These are phyloP conservation scores for Rhizophagus sp. DNA, from an alignment of 192 early-diverging fungal genomes.

Conservation along the genomic window DNA sequence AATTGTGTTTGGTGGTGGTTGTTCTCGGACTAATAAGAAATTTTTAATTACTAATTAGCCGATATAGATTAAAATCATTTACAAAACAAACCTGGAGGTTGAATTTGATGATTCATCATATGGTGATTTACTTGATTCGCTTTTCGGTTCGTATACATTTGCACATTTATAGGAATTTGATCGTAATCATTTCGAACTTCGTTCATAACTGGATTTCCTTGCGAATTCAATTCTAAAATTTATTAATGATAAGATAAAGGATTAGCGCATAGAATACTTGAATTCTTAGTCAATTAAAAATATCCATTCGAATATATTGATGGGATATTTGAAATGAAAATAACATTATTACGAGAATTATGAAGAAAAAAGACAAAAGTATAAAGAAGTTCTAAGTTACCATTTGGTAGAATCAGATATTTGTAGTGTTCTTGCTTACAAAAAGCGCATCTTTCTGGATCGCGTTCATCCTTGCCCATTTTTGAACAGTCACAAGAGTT, in stretches of 20 bases:
- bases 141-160: too few relatives aligned
- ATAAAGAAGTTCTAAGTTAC: neutral
- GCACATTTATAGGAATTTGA: too few relatives aligned
- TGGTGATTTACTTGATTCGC: neutral
- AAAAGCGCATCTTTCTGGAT: neutral
- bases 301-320: too few relatives aligned
- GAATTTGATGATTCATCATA: neutral
- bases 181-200: too few relatives aligned
- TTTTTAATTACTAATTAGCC: neutral
- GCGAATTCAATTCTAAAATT: too few relatives aligned
- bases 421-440: too few relatives aligned
- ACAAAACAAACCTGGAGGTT: neutral
- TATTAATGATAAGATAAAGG: too few relatives aligned
- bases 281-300: too few relatives aligned
- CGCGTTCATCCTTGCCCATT: neutral
- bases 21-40: neutral
- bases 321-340: too few relatives aligned
- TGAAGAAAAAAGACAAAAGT: neutral
- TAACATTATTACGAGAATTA: neutral
- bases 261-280: too few relatives aligned
- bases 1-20: slow-evolving; percentile 18
- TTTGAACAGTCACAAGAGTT: neutral
- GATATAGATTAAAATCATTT: neutral
- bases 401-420: neutral
- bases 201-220: too few relatives aligned